Evolutionary conservation across 352 stramenopile species (phyloP).

Genomic region (Globisporangium recalcitrans): DNA sequence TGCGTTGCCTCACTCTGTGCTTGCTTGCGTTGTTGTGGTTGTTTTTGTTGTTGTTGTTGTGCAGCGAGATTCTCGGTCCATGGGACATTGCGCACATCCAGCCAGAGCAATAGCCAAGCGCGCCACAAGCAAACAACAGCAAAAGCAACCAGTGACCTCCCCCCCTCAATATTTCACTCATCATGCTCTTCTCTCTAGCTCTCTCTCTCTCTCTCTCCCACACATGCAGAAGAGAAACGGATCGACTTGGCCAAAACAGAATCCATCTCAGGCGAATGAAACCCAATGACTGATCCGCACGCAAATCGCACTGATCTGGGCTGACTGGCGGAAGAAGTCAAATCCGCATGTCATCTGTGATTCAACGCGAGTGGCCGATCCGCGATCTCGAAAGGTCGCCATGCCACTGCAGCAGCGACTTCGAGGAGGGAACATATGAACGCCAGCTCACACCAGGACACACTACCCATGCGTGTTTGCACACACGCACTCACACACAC

Average conservation of each 20-base stretch:
- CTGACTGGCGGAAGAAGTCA: not conserved
- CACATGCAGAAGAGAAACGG: not conserved
- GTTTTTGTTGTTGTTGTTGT: slow-evolving; percentile 1
- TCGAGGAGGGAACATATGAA: slow-evolving; percentile 1
- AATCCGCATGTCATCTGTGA: not conserved
- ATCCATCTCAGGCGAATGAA: not conserved
- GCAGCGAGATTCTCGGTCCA: slow-evolving; percentile 83
- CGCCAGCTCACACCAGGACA: too few relatives aligned
- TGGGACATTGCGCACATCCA: slow-evolving; percentile 90
- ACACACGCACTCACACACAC: too few relatives aligned
- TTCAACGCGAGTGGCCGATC: not conserved
- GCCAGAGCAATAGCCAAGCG: slow-evolving; percentile 36
- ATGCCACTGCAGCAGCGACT: not conserved
- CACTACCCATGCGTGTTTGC: too few relatives aligned
- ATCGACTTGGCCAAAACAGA: not conserved
- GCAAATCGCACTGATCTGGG: not conserved
- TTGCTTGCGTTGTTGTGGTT: not conserved
- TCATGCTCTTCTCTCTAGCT: too few relatives aligned
- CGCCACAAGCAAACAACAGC: not conserved
- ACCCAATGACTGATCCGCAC: not conserved
- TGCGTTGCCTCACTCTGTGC: not conserved
- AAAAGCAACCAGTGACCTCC: not conserved
- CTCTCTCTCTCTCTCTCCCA: not conserved
- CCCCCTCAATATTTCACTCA: not conserved
- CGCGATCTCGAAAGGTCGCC: not conserved